phyloP scores from a whole-genome alignment of 495 filamentous ascomycete species.

The Aspergillus mulundensis region DNA sequence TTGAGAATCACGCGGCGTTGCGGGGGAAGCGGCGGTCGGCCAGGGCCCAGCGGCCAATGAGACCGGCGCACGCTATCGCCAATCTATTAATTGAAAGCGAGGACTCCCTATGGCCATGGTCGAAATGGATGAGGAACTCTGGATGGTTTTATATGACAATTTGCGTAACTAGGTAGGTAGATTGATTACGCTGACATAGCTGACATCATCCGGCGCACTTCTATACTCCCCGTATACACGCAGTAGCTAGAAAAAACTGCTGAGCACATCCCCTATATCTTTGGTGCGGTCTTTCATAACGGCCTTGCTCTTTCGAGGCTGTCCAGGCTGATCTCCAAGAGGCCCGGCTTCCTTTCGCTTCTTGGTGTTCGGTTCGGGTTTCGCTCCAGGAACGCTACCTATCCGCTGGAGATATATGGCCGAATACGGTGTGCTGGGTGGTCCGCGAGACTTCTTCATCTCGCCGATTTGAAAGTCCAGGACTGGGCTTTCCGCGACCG shows the following conservation, averaged over 20 bases:
- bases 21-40: slow-evolving; percentile 21
- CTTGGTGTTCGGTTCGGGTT: slow-evolving; percentile 9
- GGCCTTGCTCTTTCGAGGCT: slow-evolving; percentile 14
- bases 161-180: too few relatives aligned
- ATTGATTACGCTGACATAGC: background rate
- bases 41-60: slow-evolving; percentile 27
- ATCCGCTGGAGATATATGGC: slow-evolving; percentile 14
- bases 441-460: background rate
- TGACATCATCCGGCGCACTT: background rate
- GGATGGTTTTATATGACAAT: too few relatives aligned
- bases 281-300: slow-evolving; percentile 26
- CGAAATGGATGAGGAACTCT: too few relatives aligned
- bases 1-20: slow-evolving; percentile 27
- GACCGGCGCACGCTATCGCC: slow-evolving; percentile 14
- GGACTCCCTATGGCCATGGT: background rate
- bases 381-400: slow-evolving; percentile 1
- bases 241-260: slow-evolving; percentile 17
- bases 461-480: slow-evolving; percentile 25
- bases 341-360: slow-evolving; percentile 9
- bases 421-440: background rate
- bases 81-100: background rate
- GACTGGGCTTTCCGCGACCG: slow-evolving; percentile 12
- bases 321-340: background rate
- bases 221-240: background rate
- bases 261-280: slow-evolving; percentile 22